These are phyloP conservation scores for Vitis amurensis DNA, from an alignment of 164 flowering plant species.

Conservation along the genomic window DNA sequence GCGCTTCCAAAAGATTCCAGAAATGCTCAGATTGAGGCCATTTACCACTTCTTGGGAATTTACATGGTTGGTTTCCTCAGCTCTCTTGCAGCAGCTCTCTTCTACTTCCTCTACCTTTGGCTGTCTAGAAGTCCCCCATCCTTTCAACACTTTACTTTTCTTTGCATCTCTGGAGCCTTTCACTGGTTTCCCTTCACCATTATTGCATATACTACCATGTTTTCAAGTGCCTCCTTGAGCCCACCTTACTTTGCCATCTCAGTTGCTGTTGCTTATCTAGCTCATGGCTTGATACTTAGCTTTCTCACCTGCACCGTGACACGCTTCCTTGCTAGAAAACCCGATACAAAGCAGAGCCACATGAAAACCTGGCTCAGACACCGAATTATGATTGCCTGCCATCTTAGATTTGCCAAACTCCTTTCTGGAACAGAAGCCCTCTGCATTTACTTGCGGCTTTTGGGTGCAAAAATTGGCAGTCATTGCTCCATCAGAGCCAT, in stretches of 20 bases:
- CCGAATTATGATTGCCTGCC: conserved; percentile 51
- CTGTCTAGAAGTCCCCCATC: conserved; percentile 35
- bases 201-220: conserved; percentile 44
- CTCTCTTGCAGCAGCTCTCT: conserved; percentile 54
- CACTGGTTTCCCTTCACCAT: conserved; percentile 68
- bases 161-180: conserved; percentile 65
- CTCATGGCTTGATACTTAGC: conserved; percentile 59
- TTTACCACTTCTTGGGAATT: conserved; percentile 56
- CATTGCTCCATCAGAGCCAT: conserved; percentile 77
- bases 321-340: conserved; percentile 27
- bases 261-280: conserved; percentile 41
- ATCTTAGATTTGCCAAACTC: conserved; percentile 61
- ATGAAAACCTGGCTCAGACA: conserved; percentile 52
- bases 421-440: conserved; percentile 82
- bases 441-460: conserved; percentile 57
- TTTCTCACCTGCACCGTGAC: conserved; percentile 37
- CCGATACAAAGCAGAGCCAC: conserved; percentile 26
- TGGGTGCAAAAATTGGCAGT: conserved; percentile 67
- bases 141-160: conserved; percentile 40
- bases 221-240: conserved; percentile 23
- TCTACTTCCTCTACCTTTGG: conserved; percentile 44
- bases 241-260: conserved; percentile 42
- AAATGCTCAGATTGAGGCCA: conserved; percentile 7
- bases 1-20: background rate
- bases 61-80: conserved; percentile 65